phyloP scores from a whole-genome alignment of 2,329 filamentous ascomycete species.

The Xylaria arbuscula region DNA sequence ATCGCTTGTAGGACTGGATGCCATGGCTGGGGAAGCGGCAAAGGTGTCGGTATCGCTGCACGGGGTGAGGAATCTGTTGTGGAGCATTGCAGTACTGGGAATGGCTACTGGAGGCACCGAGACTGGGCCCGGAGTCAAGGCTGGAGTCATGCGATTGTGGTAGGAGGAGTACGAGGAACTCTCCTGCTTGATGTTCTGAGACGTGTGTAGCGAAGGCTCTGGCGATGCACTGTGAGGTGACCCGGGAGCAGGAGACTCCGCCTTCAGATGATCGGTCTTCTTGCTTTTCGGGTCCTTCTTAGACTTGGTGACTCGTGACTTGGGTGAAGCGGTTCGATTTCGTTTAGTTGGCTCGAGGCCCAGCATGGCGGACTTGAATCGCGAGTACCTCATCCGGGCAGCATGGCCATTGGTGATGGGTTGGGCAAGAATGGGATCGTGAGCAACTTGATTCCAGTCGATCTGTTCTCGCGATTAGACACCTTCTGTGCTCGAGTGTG shows the following conservation, averaged over 20 bases:
- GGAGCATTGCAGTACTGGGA: constrained; percentile 50
- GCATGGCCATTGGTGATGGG: constrained; percentile 70
- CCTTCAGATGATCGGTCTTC: constrained; percentile 55
- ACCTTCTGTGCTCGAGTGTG: neutral
- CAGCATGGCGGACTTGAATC: constrained; percentile 61
- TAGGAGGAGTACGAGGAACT: constrained; percentile 47
- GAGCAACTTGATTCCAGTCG: constrained; percentile 68
- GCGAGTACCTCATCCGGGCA: constrained; percentile 69
- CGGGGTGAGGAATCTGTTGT: constrained; percentile 60
- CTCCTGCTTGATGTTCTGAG: constrained; percentile 55
- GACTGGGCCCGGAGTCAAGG: constrained; percentile 49
- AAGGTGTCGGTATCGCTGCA: constrained; percentile 63
- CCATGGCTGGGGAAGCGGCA: constrained; percentile 46
- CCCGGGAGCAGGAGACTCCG: constrained; percentile 48
- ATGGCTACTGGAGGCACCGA: constrained; percentile 31
- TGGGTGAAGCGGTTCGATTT: constrained; percentile 55
- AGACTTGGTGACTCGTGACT: constrained; percentile 59
- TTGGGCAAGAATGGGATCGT: constrained; percentile 63
- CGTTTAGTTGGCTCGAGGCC: constrained; percentile 62
- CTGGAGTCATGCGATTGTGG: constrained; percentile 45
- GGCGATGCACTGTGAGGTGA: constrained; percentile 38
- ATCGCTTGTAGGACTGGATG: constrained; percentile 50
- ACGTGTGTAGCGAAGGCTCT: constrained; percentile 33
- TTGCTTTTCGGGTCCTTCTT: constrained; percentile 55
- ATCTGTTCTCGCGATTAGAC: constrained; percentile 57